Evolutionary conservation across 306 rosid species (phyloP), one percentile per base, ranked within the genome.

Genomic region (Gynostemma pentaphyllum): DNA sequence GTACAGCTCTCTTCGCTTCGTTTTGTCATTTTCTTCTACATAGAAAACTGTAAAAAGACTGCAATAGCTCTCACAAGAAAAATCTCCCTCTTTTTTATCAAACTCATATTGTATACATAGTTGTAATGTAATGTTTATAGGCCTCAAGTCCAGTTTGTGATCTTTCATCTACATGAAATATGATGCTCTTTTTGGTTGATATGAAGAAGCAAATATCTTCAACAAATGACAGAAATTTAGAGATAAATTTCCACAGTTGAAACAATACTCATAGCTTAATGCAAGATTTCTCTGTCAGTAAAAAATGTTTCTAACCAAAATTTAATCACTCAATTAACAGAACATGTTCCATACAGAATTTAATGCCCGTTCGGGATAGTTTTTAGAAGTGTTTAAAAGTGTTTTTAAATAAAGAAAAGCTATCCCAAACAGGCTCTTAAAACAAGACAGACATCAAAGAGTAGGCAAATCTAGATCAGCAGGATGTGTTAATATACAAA

Each of bases 21-120:
- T 36, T 66, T 32, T n/a, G n/a, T 1, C 34, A 49, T 50, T 55
- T 55, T 34, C 64, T 57, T 19, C 45, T 34, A 41, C 19, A 56
- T 10, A 56, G 28, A 56, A 56, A 56, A 56, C 47, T 37, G 47
- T 59, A 59, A 37, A 59, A 36, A 39, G 47, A 59, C 48, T 19
- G 27, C n/a, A 42, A 32, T 52, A 52, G 37, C 36, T 52, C 24
- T 14, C 59, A 52, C 36, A 52, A 21, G 22, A 52, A n/a, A 52
- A 51, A 18, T 51, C 27, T 51, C 28, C 54, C 14, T 48, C 36
- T 51, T 51, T 51, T 51, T 36, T 27, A 51, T 51, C 59, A 54
- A 54, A 54, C 41, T 54, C 30, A n/a, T n/a, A n/a, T n/a, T n/a
- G n/a, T n/a, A n/a, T n/a, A n/a, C n/a, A n/a, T n/a, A n/a, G 18